Percentiles rank a stretch among this genome's conserved stretches.
Conservation (phyloP, 805 yeast species). For the Saccharomyces kudriavzevii region DNA sequence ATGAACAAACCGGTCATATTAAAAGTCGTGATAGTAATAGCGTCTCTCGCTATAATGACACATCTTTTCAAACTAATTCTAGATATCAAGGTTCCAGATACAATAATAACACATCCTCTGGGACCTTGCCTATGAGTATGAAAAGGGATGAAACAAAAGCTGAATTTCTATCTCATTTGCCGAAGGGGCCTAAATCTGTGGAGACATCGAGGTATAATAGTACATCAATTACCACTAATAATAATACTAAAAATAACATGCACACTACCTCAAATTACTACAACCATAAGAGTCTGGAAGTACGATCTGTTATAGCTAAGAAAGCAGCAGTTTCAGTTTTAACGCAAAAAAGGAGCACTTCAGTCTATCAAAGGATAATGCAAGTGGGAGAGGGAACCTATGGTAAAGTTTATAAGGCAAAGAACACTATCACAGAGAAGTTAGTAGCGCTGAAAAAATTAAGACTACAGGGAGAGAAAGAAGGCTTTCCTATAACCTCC, state of each 20-base stretch:
- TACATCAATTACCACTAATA: constrained; percentile 1
- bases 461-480: constrained; percentile 78
- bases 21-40: background rate
- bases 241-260: constrained; percentile 2
- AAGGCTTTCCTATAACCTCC: constrained; percentile 95
- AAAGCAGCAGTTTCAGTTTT: constrained; percentile 5
- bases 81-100: constrained; percentile 17
- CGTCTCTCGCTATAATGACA: background rate
- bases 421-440: constrained; percentile 56
- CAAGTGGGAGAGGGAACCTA: constrained; percentile 99
- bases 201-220: constrained; percentile 9
- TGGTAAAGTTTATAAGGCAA: constrained; percentile 55
- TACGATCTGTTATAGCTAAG: background rate
- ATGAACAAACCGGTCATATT: background rate
- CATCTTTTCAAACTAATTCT: constrained; percentile 6
- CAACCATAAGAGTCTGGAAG: background rate
- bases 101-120: constrained; percentile 2
- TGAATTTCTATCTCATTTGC: constrained; percentile 15
- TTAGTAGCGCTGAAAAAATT: constrained; percentile 82
- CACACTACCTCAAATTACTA: background rate
- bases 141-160: constrained; percentile 5
- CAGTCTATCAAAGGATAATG: constrained; percentile 54
- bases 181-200: constrained; percentile 20
- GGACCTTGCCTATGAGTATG: background rate
- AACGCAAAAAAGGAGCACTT: constrained; percentile 13